These are phyloP conservation scores for Scedosporium dehoogii DNA, from an alignment of 2,329 filamentous ascomycete genomes.

Conservation along the genomic window DNA sequence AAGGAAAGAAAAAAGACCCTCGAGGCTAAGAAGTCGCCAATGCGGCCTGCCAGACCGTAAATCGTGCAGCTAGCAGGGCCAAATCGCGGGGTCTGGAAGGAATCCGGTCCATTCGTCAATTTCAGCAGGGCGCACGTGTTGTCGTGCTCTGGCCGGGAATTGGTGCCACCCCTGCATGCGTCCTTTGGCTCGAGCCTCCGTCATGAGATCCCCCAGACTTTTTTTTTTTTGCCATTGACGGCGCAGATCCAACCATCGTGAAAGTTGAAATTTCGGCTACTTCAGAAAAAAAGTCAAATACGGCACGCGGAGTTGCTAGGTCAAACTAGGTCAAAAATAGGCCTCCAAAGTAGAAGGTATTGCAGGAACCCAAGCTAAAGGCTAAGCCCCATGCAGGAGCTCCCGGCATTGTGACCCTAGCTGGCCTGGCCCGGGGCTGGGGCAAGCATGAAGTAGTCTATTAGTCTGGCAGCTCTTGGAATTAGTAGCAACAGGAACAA, in stretches of 20 bases:
- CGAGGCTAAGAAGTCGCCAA: background rate
- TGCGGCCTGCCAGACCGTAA: background rate
- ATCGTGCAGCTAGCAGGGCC: background rate
- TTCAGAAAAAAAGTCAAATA: background rate
- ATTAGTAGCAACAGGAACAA: background rate
- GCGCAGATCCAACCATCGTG: background rate
- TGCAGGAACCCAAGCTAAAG: background rate
- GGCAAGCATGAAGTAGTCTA: background rate
- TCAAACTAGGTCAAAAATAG: background rate
- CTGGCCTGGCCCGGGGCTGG: background rate
- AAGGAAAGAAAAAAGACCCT: background rate
- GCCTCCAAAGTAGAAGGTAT: background rate
- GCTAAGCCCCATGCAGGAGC: background rate
- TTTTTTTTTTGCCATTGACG: background rate
- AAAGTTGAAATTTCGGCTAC: background rate
- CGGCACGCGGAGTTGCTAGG: background rate
- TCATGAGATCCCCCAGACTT: slow-evolving; percentile 5
- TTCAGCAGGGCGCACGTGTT: background rate
- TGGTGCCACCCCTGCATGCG: background rate
- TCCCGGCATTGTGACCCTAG: background rate
- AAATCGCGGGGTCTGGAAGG: background rate
- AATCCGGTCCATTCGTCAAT: background rate
- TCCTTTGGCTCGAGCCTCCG: background rate
- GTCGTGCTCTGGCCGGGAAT: background rate
- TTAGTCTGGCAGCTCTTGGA: background rate